Base-by-base conservation (phyloP, 116 monocot genomes). In the Papilionanthe hybrid region DNA sequence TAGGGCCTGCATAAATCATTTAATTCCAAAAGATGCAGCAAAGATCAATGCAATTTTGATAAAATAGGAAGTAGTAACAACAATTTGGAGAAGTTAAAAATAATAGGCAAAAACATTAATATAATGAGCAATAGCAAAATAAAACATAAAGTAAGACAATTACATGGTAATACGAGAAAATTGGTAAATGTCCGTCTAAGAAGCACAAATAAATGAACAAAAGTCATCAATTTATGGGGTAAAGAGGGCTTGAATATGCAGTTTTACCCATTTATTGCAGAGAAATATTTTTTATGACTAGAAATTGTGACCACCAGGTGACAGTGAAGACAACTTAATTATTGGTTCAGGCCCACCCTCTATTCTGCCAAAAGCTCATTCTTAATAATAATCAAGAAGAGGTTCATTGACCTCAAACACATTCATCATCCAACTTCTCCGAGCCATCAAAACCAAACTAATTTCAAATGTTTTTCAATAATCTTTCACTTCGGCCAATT, bases 1-100 rank as follows among this genome's bases (percentile, higher is more conserved):
- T 88, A 69, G 99, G 95, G 10, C 99, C 99, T 99, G 77, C 32
- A 89, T 56, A 29, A 55, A 29, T 76, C 75, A 85, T 79, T 4
- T 69, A 53, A 47, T 71, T 28, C 44, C 4, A 78, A 72, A 75
- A 58, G 72, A 79, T 30, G 57, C 20, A 56, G 71, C n/a, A 77
- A 18, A 0, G 30, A 56, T 67, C 2, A 5, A 77, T 30, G 44
- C n/a, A 72, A 20, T 27, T 75, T 75, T 75, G 49, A 75, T 49
- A 22, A 75, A 42, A 69, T 69, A 7, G 32, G 32, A 4, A 25
- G 37, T 3, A 18, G 69, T 69, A 69, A 69, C 4, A 69, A 5
- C 11, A 49, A 23, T 75, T 27, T 75, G 50, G 49, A 11, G 0
- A 75, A 13, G 47, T 44, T 27, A 5, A 69, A 45, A 45, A 45